Conservation (phyloP, 805 yeast genomes). For the Hanseniaspora occidentalis region DNA sequence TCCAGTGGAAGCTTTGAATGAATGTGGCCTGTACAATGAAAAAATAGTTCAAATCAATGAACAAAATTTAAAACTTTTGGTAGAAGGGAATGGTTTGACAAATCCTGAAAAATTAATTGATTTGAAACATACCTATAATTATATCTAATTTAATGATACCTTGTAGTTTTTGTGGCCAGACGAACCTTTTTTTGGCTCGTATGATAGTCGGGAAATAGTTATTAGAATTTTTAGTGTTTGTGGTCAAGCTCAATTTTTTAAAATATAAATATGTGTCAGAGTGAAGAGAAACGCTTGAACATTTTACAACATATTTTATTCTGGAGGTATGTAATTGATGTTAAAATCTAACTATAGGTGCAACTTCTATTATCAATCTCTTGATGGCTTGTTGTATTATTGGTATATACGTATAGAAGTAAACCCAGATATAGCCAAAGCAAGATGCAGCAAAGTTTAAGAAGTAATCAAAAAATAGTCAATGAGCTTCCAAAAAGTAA, state of each 20-base stretch:
- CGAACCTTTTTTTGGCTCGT: background rate
- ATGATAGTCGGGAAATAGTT: background rate
- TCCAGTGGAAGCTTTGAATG: conserved; percentile 47
- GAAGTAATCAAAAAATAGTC: background rate
- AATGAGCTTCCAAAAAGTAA: background rate
- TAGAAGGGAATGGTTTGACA: conserved; percentile 13
- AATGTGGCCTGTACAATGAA: conserved; percentile 43
- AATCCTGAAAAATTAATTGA: background rate
- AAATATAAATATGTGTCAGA: too few species aligned
- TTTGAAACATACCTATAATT: background rate
- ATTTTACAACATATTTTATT: too few species aligned
- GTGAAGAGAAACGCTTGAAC: too few species aligned
- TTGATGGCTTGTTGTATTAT: too few species aligned
- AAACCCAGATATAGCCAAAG: too few species aligned
- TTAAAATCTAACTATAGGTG: too few species aligned
- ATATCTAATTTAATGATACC: background rate
- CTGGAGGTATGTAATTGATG: too few species aligned
- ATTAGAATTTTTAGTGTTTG: too few species aligned
- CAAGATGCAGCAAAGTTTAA: background rate
- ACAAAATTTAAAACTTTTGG: conserved; percentile 24
- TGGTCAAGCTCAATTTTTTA: too few species aligned
- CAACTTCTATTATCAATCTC: too few species aligned
- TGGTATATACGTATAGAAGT: too few species aligned
- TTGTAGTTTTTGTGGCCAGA: too few species aligned
- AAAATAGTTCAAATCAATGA: conserved; percentile 32